Percentiles rank a stretch among this genome's conserved stretches.
Evolutionary conservation across 2,329 filamentous ascomycete species (phyloP).

Genomic region (Intubia oerlemansii): DNA sequence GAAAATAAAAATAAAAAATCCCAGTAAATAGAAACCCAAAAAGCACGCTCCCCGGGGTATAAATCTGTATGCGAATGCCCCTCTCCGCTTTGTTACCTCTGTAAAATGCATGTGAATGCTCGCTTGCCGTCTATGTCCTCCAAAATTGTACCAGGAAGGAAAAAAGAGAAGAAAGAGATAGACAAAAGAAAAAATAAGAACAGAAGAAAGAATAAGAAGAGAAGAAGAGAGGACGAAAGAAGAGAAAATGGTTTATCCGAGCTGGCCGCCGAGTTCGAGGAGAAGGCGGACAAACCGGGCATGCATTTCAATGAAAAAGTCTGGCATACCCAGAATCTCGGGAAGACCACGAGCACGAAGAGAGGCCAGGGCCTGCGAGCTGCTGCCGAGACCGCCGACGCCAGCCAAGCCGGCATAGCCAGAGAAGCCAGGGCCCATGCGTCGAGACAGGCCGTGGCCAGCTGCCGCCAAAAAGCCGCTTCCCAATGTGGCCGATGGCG

Average conservation of each 20-base stretch:
- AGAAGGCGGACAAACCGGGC: slow-evolving; percentile 40
- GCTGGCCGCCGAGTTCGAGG: slow-evolving; percentile 28
- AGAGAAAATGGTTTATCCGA: no score
- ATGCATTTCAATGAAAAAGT: slow-evolving; percentile 48
- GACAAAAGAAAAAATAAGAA: no score
- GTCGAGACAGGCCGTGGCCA: slow-evolving; percentile 29
- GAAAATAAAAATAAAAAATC: neutral
- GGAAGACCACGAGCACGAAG: slow-evolving; percentile 39
- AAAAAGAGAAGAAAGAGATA: no score
- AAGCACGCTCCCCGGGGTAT: no score
- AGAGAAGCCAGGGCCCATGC: slow-evolving; percentile 31
- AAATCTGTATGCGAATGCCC: no score
- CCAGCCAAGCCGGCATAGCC: slow-evolving; percentile 35
- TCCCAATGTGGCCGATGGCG: no score
- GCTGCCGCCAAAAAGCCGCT: slow-evolving; percentile 36
- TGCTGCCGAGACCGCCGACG: slow-evolving; percentile 15
- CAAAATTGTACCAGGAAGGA: no score
- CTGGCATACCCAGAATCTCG: slow-evolving; percentile 42
- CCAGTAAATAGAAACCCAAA: slow-evolving; percentile 2
- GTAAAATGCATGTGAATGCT: no score
- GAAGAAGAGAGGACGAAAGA: neutral
- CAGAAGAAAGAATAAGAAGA: no score
- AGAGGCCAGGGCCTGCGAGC: slow-evolving; percentile 25
- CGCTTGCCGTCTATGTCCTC: no score
- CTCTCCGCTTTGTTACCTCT: no score